A percentile compares a stretch with the other conserved stretches of the same genome.
Conservation (phyloP, 2,329 filamentous ascomycete genomes). For the Catunica adiposa region DNA sequence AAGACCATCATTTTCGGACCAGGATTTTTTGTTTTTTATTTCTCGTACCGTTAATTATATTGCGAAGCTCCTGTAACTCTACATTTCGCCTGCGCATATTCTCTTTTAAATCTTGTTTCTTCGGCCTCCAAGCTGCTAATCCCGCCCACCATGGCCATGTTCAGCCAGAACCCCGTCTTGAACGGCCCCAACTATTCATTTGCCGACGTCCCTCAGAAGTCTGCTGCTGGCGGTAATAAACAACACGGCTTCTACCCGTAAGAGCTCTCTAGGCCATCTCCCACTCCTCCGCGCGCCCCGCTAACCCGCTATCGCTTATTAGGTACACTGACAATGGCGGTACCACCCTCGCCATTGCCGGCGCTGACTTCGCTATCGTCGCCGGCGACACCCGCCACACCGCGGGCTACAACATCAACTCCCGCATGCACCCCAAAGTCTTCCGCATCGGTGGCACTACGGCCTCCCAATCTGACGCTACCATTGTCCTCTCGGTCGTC, state of each 20-base stretch:
- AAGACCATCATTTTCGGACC: neutral
- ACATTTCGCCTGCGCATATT: neutral
- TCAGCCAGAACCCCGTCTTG: slow-evolving; percentile 52
- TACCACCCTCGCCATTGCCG: slow-evolving; percentile 86
- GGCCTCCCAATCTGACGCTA: slow-evolving; percentile 66
- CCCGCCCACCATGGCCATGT: slow-evolving; percentile 40
- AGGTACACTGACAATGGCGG: slow-evolving; percentile 98
- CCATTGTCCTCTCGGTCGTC: slow-evolving; percentile 80
- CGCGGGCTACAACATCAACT: slow-evolving; percentile 97
- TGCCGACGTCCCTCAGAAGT: slow-evolving; percentile 38
- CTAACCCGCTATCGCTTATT: slow-evolving; percentile 12
- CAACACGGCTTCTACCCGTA: slow-evolving; percentile 90
- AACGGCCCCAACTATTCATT: slow-evolving; percentile 55
- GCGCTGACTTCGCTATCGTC: slow-evolving; percentile 86
- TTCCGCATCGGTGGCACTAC: slow-evolving; percentile 93
- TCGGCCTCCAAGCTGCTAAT: neutral
- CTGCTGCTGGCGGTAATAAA: slow-evolving; percentile 36
- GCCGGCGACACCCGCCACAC: slow-evolving; percentile 94
- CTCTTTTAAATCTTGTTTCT: neutral
- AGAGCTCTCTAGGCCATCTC: slow-evolving; percentile 19
- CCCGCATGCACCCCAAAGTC: slow-evolving; percentile 83
- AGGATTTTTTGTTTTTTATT: neutral
- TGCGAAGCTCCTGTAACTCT: neutral
- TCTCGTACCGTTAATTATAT: neutral
- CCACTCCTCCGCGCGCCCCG: neutral